Evolutionary conservation across 768 basidiomycete species (phyloP).

Genomic region (Amanita exitialis): DNA sequence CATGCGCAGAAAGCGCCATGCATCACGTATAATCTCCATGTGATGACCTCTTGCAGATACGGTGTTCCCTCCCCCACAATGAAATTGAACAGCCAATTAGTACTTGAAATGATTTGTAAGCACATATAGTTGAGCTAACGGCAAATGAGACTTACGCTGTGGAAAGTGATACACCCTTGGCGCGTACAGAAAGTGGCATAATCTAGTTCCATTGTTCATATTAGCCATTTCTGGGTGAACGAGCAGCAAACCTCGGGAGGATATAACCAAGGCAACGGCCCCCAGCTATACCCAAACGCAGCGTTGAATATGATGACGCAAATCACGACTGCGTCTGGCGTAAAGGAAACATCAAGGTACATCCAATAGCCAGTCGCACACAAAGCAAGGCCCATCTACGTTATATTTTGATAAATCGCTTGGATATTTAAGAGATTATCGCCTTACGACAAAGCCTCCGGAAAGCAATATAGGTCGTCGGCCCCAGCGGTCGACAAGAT

Average conservation of each 20-base stretch:
- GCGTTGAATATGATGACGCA: conserved; percentile 93
- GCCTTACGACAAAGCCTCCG: conserved; percentile 70
- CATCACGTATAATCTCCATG: conserved; percentile 92
- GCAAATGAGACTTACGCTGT: conserved; percentile 39
- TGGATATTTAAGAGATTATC: background rate
- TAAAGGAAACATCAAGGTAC: conserved; percentile 78
- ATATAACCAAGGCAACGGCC: conserved; percentile 82
- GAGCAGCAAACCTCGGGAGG: conserved; percentile 56
- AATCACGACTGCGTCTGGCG: conserved; percentile 78
- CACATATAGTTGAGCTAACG: background rate
- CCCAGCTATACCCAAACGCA: conserved; percentile 91
- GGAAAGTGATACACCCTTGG: conserved; percentile 90
- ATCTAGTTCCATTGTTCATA: conserved; percentile 38
- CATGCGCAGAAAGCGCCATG: conserved; percentile 90
- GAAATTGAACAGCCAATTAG: conserved; percentile 82
- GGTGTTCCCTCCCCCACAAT: conserved; percentile 85
- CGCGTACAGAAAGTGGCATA: conserved; percentile 81
- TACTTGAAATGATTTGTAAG: conserved; percentile 16
- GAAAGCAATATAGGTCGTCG: conserved; percentile 81
- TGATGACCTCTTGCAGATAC: conserved; percentile 75
- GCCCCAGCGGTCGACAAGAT: conserved; percentile 88
- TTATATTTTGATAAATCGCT: background rate
- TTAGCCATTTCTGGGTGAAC: background rate
- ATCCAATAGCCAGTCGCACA: conserved; percentile 90
- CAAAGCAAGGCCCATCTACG: conserved; percentile 74